phyloP scores from a whole-genome alignment of 139 green algal genomes.

The Tetradesmus obliquus region DNA sequence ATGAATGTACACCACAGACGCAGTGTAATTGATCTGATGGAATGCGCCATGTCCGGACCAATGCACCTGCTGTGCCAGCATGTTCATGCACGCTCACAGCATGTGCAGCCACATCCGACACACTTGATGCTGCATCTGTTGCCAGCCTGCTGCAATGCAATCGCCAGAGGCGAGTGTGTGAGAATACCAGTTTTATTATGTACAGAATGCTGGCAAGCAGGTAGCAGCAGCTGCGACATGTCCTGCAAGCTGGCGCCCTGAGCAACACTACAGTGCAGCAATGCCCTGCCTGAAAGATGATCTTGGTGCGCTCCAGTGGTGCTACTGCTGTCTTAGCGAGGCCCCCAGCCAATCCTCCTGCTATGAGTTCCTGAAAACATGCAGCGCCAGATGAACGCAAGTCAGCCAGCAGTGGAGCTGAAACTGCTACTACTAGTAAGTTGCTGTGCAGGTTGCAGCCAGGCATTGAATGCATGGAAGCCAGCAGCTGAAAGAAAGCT shows the following conservation, averaged over 20 bases:
- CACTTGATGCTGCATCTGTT: background rate
- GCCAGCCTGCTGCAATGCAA: background rate
- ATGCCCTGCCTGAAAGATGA: conserved; percentile 81
- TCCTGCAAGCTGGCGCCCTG: background rate
- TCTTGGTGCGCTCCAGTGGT: conserved; percentile 90
- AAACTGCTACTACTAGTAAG: background rate
- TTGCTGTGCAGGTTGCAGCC: background rate
- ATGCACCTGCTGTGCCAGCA: background rate
- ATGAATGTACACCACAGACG: background rate
- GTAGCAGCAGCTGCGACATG: background rate
- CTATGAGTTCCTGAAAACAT: conserved; percentile 80
- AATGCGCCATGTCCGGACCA: background rate
- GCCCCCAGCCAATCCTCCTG: conserved; percentile 82
- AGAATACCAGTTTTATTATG: too few relatives aligned
- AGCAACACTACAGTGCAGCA: background rate
- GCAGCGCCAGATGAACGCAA: background rate
- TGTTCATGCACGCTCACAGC: background rate
- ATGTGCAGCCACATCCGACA: background rate
- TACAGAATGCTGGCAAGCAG: too few relatives aligned
- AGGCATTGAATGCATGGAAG: background rate
- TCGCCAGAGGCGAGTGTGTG: too few relatives aligned
- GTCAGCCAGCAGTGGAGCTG: background rate
- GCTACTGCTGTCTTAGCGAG: conserved; percentile 85
- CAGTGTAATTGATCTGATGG: background rate
- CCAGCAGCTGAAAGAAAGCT: background rate